phyloP scores from a whole-genome alignment of 768 basidiomycete genomes.

The Suillus decipiens region DNA sequence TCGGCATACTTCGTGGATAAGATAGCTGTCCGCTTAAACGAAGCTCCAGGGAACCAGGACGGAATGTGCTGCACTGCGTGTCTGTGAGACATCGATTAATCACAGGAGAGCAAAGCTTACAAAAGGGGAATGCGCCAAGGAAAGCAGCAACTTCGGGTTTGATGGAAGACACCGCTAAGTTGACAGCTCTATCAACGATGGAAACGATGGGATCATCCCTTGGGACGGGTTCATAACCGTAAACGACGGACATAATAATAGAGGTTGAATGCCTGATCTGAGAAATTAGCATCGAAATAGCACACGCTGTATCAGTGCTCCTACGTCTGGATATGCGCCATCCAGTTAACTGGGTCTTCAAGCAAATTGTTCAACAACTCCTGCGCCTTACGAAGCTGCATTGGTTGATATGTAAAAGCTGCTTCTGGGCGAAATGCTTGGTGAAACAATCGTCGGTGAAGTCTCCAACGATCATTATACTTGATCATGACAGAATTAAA shows the following conservation, averaged over 20 bases:
- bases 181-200: conserved; percentile 27
- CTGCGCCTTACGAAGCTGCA: conserved; percentile 28
- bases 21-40: conserved; percentile 34
- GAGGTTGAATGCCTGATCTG: conserved; percentile 25
- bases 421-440: conserved; percentile 29
- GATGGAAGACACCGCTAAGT: conserved; percentile 23
- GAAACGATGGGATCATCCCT: conserved; percentile 29
- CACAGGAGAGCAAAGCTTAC: conserved; percentile 21
- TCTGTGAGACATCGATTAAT: background rate
- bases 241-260: conserved; percentile 33
- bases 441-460: conserved; percentile 30
- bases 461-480: conserved; percentile 30
- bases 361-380: conserved; percentile 30
- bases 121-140: conserved; percentile 39
- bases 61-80: conserved; percentile 37
- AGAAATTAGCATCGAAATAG: background rate
- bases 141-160: conserved; percentile 33
- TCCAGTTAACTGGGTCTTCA: conserved; percentile 20
- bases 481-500: conserved; percentile 32
- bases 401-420: conserved; percentile 18
- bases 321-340: conserved; percentile 28
- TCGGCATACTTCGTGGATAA: conserved; percentile 22
- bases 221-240: conserved; percentile 29
- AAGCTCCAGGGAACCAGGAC: conserved; percentile 42
- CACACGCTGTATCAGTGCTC: background rate